These are phyloP conservation scores for Lachnellula occidentalis DNA, from an alignment of 2,329 filamentous ascomycete genomes.

Conservation along the genomic window DNA sequence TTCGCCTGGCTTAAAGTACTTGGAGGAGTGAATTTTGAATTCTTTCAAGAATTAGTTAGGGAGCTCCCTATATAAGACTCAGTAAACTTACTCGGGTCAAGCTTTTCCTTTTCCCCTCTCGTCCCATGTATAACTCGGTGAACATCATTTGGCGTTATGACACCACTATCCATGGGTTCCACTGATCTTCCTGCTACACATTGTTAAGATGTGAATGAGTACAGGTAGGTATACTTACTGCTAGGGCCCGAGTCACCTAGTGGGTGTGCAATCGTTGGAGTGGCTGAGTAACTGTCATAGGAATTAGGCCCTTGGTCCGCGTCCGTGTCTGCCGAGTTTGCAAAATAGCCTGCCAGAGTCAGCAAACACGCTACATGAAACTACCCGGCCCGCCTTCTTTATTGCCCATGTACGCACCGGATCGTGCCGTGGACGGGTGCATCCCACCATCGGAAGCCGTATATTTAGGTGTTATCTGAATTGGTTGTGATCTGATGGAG, in stretches of 20 bases:
- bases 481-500: no score
- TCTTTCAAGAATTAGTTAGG: background rate
- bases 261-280: background rate
- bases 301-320: background rate
- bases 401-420: no score
- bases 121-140: slow-evolving; percentile 4
- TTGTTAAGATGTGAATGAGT: no score
- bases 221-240: background rate
- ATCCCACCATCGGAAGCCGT: no score
- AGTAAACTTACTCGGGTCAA: slow-evolving; percentile 3
- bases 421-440: no score
- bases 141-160: background rate
- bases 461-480: no score
- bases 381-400: background rate
- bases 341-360: background rate
- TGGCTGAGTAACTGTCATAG: background rate
- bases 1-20: slow-evolving; percentile 7
- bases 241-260: background rate
- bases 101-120: background rate
- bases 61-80: background rate
- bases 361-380: background rate
- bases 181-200: background rate
- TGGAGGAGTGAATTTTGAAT: slow-evolving; percentile 6
- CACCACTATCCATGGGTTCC: background rate
- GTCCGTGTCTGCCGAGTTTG: background rate